Evolutionary conservation across 768 basidiomycete species (phyloP), one percentile per base, ranked within the genome.

Genomic region (Pisolithus sp.): DNA sequence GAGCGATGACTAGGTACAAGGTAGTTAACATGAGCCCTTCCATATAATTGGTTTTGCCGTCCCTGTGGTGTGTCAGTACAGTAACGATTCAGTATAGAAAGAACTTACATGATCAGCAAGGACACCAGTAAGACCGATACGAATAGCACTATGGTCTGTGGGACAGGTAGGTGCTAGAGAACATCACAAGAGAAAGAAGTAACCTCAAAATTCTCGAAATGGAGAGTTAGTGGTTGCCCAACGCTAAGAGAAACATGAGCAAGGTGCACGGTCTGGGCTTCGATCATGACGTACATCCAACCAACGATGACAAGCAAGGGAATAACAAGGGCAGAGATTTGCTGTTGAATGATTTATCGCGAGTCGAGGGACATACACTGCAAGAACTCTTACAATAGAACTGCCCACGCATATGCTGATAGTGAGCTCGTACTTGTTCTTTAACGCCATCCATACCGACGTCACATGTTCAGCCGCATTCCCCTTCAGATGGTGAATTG

Each of bases 11-110:
- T 17, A 71, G 53, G 57, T 72, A 72, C 9, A 71, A 59, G 46
- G 51, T 60, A 42, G 54, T 63, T 40, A 49, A 70, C 89, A 93
- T 87, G 40, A 91, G 65, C 31, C 93, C 93, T 71, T 94, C 93
- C 85, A 95, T 88, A 63, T 91, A 93, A 62, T 94, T 93, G 15
- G 87, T 85, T 60, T 85, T 86, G 42, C 92, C 92, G 56, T 90
- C 86, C 71, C 83, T 80, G 58, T 8, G 44, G 23, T 41, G 34
- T 20, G 36, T 39, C n/a, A 52, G 42, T 8, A 46, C 41, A 38
- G 48, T 31, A 36, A 36, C 31, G 54, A 47, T 18, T 48, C 38
- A 26, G 13, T 46, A 40, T 10, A 15, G 39, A 46, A 37, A 24
- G 34, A 37, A 76, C 81, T 43, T 53, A 80, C 82, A 83, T 81